Percentiles rank a stretch among this genome's conserved stretches.
Evolutionary conservation across 2,329 filamentous ascomycete species (phyloP).

Genomic region (Byssothecium circinans): DNA sequence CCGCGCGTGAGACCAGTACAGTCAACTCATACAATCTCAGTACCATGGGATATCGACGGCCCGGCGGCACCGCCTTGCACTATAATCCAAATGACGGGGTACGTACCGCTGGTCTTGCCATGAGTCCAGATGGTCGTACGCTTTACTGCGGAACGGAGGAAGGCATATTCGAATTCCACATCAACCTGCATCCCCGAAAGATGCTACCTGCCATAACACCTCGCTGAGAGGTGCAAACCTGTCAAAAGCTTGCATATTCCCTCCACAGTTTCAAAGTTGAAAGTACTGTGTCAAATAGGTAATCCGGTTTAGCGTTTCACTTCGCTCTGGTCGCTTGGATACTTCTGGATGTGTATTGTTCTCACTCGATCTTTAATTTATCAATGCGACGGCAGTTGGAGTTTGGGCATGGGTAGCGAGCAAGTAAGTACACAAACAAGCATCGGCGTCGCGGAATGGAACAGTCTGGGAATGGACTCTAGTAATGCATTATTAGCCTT

Average conservation of each 20-base stretch:
- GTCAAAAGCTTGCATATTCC: no score
- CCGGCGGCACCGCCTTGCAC: constrained; percentile 18
- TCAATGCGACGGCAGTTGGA: constrained; percentile 13
- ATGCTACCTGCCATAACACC: constrained; percentile 45
- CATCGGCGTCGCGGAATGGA: constrained; percentile 8
- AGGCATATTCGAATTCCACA: constrained; percentile 73
- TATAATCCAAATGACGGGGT: constrained; percentile 43
- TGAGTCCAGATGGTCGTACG: constrained; percentile 51
- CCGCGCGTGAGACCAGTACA: constrained; percentile 28
- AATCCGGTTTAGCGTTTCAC: no score
- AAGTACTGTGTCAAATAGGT: no score
- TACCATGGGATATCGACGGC: constrained; percentile 24
- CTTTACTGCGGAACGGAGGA: constrained; percentile 60
- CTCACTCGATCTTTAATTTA: constrained; percentile 6
- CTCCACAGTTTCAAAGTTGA: no score
- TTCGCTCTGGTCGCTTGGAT: not conserved
- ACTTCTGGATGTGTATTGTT: constrained; percentile 8
- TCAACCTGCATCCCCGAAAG: constrained; percentile 66
- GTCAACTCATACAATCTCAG: constrained; percentile 29
- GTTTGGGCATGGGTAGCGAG: constrained; percentile 2
- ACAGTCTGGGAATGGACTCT: not conserved
- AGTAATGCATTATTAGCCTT: constrained; percentile 1
- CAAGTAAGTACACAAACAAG: not conserved
- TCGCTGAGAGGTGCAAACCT: no score
- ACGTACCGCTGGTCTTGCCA: constrained; percentile 52